These are phyloP conservation scores for Ogataea chonburiensis DNA, from an alignment of 805 yeast genomes.

Conservation along the genomic window DNA sequence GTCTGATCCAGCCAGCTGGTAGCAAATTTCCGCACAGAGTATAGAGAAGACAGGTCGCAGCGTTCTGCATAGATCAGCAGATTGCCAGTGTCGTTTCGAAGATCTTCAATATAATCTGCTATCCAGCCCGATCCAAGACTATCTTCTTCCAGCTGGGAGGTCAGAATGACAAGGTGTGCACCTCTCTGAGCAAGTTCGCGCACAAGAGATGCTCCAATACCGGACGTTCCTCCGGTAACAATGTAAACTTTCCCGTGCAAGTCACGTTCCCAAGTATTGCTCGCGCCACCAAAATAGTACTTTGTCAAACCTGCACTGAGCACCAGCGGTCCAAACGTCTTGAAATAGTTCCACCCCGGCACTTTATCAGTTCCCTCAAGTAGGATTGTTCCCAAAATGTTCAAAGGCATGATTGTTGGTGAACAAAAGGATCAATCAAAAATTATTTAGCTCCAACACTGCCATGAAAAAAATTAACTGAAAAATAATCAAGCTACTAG, in stretches of 20 bases:
- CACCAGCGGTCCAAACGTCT: constrained; percentile 55
- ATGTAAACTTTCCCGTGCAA: constrained; percentile 85
- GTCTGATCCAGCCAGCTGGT: constrained; percentile 90
- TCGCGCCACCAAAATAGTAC: constrained; percentile 73
- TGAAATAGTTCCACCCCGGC: constrained; percentile 70
- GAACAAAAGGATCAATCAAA: constrained; percentile 4
- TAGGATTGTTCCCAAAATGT: constrained; percentile 67
- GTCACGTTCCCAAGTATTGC: constrained; percentile 90
- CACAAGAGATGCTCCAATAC: constrained; percentile 77
- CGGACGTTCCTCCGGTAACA: constrained; percentile 92
- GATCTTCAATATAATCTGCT: constrained; percentile 72
- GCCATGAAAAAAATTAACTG: constrained; percentile 11
- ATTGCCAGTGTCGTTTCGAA: constrained; percentile 69
- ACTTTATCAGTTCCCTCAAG: constrained; percentile 71
- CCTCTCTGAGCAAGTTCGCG: constrained; percentile 75
- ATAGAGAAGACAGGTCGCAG: constrained; percentile 73
- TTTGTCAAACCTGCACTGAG: constrained; percentile 51
- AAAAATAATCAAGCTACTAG: not conserved
- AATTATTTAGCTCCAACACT: constrained; percentile 3
- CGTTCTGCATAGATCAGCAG: constrained; percentile 84
- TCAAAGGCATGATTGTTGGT: constrained; percentile 66
- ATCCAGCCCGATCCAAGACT: constrained; percentile 51
- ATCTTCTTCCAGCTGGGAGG: constrained; percentile 57
- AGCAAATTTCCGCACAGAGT: constrained; percentile 83
- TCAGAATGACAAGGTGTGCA: constrained; percentile 78